A percentile compares a stretch with the other conserved stretches of the same genome.
These are phyloP conservation scores for Thermochaetoides dissita DNA, from an alignment of 2,329 filamentous ascomycete species.

Conservation along the genomic window DNA sequence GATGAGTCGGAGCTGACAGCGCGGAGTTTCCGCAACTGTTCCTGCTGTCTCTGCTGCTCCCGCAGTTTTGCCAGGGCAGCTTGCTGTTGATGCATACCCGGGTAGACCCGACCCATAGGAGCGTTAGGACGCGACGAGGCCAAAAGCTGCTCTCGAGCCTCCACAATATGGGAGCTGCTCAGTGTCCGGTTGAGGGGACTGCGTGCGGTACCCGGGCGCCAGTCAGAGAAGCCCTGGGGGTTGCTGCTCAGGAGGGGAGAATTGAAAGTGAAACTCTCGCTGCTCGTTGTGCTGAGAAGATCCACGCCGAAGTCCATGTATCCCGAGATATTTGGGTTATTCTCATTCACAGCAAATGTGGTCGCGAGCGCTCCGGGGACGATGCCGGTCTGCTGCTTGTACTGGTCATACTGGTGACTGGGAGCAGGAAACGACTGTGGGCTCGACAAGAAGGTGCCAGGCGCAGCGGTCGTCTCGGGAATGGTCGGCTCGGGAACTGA, in stretches of 20 bases:
- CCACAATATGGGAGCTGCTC: slow-evolving; percentile 58
- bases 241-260: slow-evolving; percentile 33
- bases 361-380: slow-evolving; percentile 70
- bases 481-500: slow-evolving; percentile 39
- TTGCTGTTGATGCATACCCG: slow-evolving; percentile 76
- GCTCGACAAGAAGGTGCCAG: slow-evolving; percentile 30
- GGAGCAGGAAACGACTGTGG: slow-evolving; percentile 57
- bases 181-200: slow-evolving; percentile 43
- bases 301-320: slow-evolving; percentile 34
- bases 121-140: slow-evolving; percentile 25
- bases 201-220: slow-evolving; percentile 47
- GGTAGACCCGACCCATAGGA: slow-evolving; percentile 63
- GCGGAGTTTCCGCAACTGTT: slow-evolving; percentile 46
- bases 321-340: slow-evolving; percentile 36
- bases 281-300: slow-evolving; percentile 39
- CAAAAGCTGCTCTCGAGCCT: slow-evolving; percentile 42
- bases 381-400: slow-evolving; percentile 90
- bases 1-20: slow-evolving; percentile 33
- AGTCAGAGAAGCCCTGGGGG: slow-evolving; percentile 39
- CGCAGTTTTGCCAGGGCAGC: slow-evolving; percentile 61
- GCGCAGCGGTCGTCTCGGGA: slow-evolving; percentile 39
- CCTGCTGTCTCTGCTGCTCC: slow-evolving; percentile 53
- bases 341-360: slow-evolving; percentile 64
- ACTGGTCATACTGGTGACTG: slow-evolving; percentile 88
- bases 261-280: slow-evolving; percentile 59